Percentiles rank a stretch among this genome's conserved stretches.
Evolutionary conservation across 2,329 filamentous ascomycete species (phyloP).

Genomic region (Fusarium bulbicola): DNA sequence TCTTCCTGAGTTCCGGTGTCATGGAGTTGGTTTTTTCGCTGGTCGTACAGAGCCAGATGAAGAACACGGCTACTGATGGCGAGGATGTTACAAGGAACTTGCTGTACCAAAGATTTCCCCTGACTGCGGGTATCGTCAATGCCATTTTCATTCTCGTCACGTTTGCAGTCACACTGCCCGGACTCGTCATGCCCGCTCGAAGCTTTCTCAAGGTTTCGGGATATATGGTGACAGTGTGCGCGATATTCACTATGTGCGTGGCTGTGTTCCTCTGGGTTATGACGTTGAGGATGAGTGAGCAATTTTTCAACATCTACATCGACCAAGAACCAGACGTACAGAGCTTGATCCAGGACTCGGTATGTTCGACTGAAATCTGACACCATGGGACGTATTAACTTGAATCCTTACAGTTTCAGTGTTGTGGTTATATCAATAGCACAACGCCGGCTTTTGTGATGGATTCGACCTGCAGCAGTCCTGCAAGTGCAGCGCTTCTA

Average conservation of each 20-base stretch:
- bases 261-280: slow-evolving; percentile 77
- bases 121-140: slow-evolving; percentile 76
- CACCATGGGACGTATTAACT: not conserved
- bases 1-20: slow-evolving; percentile 64
- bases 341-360: slow-evolving; percentile 74
- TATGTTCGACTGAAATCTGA: slow-evolving; percentile 49
- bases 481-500: slow-evolving; percentile 74
- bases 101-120: slow-evolving; percentile 62
- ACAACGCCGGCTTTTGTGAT: slow-evolving; percentile 77
- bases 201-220: slow-evolving; percentile 76
- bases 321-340: slow-evolving; percentile 66
- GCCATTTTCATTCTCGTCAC: slow-evolving; percentile 75
- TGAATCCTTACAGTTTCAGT: slow-evolving; percentile 67
- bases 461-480: slow-evolving; percentile 73
- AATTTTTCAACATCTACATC: slow-evolving; percentile 69
- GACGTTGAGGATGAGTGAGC: slow-evolving; percentile 73
- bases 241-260: slow-evolving; percentile 70
- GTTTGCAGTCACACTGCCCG: slow-evolving; percentile 75
- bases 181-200: slow-evolving; percentile 72
- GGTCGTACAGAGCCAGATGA: slow-evolving; percentile 58
- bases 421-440: slow-evolving; percentile 82
- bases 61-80: slow-evolving; percentile 55
- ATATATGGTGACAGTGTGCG: slow-evolving; percentile 69
- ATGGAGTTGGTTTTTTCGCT: slow-evolving; percentile 65
- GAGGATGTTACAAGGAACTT: slow-evolving; percentile 60